A percentile compares a stretch with the other conserved stretches of the same genome.
These are phyloP conservation scores for Pyrenophora teres DNA, from an alignment of 2,329 filamentous ascomycete species.

Conservation along the genomic window DNA sequence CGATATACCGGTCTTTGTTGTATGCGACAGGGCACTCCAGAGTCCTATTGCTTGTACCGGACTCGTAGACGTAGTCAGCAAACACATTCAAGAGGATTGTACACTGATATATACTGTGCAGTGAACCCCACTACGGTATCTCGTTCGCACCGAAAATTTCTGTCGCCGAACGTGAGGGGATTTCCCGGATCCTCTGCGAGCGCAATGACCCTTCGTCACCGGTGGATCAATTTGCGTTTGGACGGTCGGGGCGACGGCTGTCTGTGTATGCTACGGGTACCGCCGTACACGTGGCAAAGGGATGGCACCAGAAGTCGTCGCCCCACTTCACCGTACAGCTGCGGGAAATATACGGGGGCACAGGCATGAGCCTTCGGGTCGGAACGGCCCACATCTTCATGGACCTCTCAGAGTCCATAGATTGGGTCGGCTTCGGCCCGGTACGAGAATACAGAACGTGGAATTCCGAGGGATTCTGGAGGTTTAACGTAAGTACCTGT, in stretches of 20 bases:
- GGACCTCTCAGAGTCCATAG: slow-evolving; percentile 12
- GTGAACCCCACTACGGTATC: neutral
- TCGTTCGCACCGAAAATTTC: neutral
- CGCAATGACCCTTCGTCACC: neutral
- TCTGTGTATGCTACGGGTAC: neutral
- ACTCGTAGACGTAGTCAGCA: no score
- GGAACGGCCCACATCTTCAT: slow-evolving; percentile 13
- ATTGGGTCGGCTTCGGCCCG: neutral
- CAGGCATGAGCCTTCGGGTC: neutral
- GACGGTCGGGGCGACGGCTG: neutral
- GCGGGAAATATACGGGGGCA: neutral
- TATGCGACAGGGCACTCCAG: no score
- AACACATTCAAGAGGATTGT: neutral
- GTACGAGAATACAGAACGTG: neutral
- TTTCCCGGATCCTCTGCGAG: neutral
- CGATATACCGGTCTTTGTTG: no score
- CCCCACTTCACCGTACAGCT: slow-evolving; percentile 15
- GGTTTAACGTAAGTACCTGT: neutral
- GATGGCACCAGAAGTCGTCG: slow-evolving; percentile 8
- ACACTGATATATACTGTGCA: neutral
- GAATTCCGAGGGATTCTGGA: neutral
- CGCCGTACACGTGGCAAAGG: slow-evolving; percentile 2
- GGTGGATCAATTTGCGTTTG: slow-evolving; percentile 4
- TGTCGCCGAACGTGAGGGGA: neutral
- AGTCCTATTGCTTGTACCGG: no score